A percentile compares a stretch with the other conserved stretches of the same genome.
phyloP scores from a whole-genome alignment of 1,284 basidiomycete genomes.

The Cryptococcus sp. region DNA sequence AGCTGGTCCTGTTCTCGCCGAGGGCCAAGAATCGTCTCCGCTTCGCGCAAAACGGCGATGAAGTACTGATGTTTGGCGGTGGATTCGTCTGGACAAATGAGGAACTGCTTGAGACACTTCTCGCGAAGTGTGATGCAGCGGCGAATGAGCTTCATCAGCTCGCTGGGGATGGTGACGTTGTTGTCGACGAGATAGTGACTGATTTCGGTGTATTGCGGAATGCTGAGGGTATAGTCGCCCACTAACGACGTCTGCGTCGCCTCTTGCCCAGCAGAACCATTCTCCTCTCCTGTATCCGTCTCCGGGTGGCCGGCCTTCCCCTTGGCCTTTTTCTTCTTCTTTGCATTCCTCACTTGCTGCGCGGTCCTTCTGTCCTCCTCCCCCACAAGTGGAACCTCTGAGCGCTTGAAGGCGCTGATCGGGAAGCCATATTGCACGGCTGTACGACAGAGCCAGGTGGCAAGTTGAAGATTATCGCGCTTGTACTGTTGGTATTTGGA shows the following conservation, averaged over 20 bases:
- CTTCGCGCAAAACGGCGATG: constrained; percentile 13
- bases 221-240: constrained; percentile 7
- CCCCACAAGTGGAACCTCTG: constrained; percentile 1
- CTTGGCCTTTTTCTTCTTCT: constrained; percentile 26
- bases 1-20: not conserved
- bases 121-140: constrained; percentile 17
- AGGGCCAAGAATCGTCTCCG: constrained; percentile 4
- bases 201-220: constrained; percentile 10
- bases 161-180: constrained; percentile 15
- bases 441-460: constrained; percentile 17
- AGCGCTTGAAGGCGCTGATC: constrained; percentile 5
- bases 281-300: not conserved
- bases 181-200: constrained; percentile 12
- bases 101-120: constrained; percentile 3
- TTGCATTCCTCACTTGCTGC: constrained; percentile 14
- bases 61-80: constrained; percentile 11
- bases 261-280: not conserved
- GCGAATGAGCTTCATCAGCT: constrained; percentile 15
- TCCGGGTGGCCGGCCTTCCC: constrained; percentile 12
- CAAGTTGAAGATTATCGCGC: constrained; percentile 14
- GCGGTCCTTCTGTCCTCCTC: constrained; percentile 3
- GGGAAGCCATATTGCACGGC: constrained; percentile 20
- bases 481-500: constrained; percentile 26
- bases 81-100: not conserved
- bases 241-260: no score